A percentile compares a stretch with the other conserved stretches of the same genome.
Conservation (phyloP, 2,329 filamentous ascomycete genomes). For the Cercospora sesami region DNA sequence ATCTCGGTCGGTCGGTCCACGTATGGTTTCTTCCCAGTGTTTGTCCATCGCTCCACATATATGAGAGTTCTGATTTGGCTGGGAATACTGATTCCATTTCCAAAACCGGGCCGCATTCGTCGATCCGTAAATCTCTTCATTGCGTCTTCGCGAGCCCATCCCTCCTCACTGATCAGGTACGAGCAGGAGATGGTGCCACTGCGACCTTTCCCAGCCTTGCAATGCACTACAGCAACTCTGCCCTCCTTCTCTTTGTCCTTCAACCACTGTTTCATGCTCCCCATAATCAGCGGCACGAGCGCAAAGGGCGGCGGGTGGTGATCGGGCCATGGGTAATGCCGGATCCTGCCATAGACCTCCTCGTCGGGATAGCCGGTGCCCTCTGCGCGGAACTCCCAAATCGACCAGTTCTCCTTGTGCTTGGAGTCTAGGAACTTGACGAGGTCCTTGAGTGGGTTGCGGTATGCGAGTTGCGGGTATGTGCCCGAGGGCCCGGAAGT, state of each 20-base stretch:
- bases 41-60: slow-evolving; percentile 87
- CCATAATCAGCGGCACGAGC: slow-evolving; percentile 84
- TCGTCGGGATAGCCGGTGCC: slow-evolving; percentile 93
- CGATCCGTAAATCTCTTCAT: slow-evolving; percentile 72
- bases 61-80: slow-evolving; percentile 84
- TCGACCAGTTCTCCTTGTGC: slow-evolving; percentile 82
- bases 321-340: slow-evolving; percentile 94
- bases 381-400: slow-evolving; percentile 97
- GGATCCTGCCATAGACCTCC: slow-evolving; percentile 79
- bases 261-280: slow-evolving; percentile 88
- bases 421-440: slow-evolving; percentile 84
- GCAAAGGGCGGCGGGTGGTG: slow-evolving; percentile 94
- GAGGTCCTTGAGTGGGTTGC: slow-evolving; percentile 84
- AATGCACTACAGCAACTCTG: slow-evolving; percentile 87
- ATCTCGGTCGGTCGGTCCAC: slow-evolving; percentile 81
- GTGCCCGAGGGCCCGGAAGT: slow-evolving; percentile 88
- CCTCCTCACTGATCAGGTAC: slow-evolving; percentile 86
- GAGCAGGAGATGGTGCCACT: slow-evolving; percentile 85
- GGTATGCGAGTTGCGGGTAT: slow-evolving; percentile 88
- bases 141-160: slow-evolving; percentile 65
- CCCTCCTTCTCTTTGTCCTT: slow-evolving; percentile 53
- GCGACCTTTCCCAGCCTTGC: slow-evolving; percentile 93
- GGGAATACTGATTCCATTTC: slow-evolving; percentile 85
- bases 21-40: slow-evolving; percentile 64
- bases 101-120: slow-evolving; percentile 86